phyloP scores from a whole-genome alignment of 164 flowering plant species.

The Platanus orientalis region DNA sequence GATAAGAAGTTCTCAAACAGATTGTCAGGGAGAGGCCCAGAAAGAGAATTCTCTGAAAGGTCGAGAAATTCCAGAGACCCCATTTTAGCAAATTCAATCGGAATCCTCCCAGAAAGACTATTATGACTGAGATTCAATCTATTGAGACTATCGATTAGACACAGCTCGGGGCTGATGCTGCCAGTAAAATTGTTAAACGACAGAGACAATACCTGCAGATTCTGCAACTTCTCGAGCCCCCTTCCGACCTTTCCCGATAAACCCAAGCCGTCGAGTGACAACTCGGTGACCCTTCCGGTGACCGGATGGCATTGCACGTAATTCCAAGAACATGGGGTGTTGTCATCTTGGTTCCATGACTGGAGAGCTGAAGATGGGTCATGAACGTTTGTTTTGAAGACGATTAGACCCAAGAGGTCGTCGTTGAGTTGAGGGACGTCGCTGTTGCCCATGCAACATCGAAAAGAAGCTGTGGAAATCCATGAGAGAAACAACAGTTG shows the following conservation, averaged over 20 bases:
- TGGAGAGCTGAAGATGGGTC: conserved; percentile 49
- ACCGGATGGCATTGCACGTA: conserved; percentile 51
- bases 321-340: conserved; percentile 77
- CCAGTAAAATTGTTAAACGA: conserved; percentile 63
- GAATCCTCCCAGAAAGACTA: conserved; percentile 52
- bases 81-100: conserved; percentile 22
- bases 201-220: conserved; percentile 45
- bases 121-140: conserved; percentile 60
- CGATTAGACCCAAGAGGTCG: conserved; percentile 79
- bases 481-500: background rate
- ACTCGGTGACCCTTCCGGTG: conserved; percentile 42
- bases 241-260: conserved; percentile 69
- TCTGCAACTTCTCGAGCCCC: conserved; percentile 57
- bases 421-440: conserved; percentile 50
- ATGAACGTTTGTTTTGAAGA: conserved; percentile 64
- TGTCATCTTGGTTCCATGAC: conserved; percentile 81
- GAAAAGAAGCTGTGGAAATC: background rate
- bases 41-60: conserved; percentile 52
- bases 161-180: conserved; percentile 34
- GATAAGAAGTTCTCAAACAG: conserved; percentile 43
- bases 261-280: conserved; percentile 50
- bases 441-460: conserved; percentile 9
- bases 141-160: conserved; percentile 25
- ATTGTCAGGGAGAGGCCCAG: conserved; percentile 57
- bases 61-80: conserved; percentile 49